phyloP scores from a whole-genome alignment of 768 basidiomycete species.

The Trichaptum fuscoviolaceum region DNA sequence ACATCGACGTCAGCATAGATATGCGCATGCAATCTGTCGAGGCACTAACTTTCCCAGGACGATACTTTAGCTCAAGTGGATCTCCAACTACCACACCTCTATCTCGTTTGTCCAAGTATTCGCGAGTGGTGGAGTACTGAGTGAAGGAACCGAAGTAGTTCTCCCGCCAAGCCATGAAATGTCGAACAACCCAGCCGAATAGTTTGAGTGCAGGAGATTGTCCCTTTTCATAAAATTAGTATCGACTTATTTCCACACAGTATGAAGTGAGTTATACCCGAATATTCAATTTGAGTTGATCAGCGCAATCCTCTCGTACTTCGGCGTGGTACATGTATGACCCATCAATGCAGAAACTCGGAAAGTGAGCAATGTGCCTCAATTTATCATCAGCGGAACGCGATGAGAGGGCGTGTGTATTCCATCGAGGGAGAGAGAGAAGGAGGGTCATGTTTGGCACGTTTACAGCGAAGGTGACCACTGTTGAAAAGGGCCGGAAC shows the following conservation, averaged over 20 bases:
- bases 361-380: slow-evolving; percentile 56
- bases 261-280: slow-evolving; percentile 36
- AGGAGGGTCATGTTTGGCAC: slow-evolving; percentile 50
- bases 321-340: slow-evolving; percentile 73
- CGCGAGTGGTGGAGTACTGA: slow-evolving; percentile 81
- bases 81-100: slow-evolving; percentile 66
- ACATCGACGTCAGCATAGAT: slow-evolving; percentile 1
- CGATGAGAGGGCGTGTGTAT: slow-evolving; percentile 70
- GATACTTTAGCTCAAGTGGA: slow-evolving; percentile 73
- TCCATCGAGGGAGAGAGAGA: slow-evolving; percentile 84
- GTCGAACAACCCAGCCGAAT: slow-evolving; percentile 84
- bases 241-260: not conserved
- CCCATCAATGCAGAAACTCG: slow-evolving; percentile 51
- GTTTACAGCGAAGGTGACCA: slow-evolving; percentile 59
- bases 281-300: slow-evolving; percentile 68
- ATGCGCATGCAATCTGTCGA: not conserved
- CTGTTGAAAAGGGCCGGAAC: slow-evolving; percentile 67
- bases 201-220: slow-evolving; percentile 56
- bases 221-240: slow-evolving; percentile 31
- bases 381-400: slow-evolving; percentile 39
- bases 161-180: slow-evolving; percentile 83
- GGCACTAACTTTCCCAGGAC: slow-evolving; percentile 61
- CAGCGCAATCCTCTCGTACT: slow-evolving; percentile 64
- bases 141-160: slow-evolving; percentile 96
- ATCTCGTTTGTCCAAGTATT: slow-evolving; percentile 71